Base-by-base conservation (phyloP, 2,329 filamentous ascomycete species). In the Phoma sp. region DNA sequence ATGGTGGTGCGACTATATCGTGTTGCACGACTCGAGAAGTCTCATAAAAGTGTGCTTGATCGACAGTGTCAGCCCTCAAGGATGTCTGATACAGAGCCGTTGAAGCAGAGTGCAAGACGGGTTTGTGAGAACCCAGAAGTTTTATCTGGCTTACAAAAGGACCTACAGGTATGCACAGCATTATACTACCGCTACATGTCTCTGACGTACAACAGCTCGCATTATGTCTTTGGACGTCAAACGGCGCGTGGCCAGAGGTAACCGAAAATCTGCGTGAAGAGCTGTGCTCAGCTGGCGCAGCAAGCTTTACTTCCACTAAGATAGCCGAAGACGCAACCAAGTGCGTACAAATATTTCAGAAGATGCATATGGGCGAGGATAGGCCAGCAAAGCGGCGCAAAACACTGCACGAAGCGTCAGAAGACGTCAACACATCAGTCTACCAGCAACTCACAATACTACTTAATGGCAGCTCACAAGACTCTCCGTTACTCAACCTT, bases 211-310 rank as follows among this genome's bases (percentile, higher is more conserved):
- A 4, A 7, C 40, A 75, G 72, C 61, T 72, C 42, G 63, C 68
- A 4, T 54, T 75, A 12, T 74, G 71, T 49, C 56, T 75, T 28
- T 75, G 71, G 71, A 73, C 67, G 1, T 51, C 55, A 6, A 61
- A 64, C 12, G 65, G 60, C 38, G 33, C 56, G 20, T 72, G 71
- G 71, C 62, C 70, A 15, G 33, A 47, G 12, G 58, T 64, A 14
- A 54, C 72, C 7, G 48, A 60, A 18, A 58, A 61, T 12, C 30
- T 71, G 10, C 65, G 68, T 7, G 52, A 56, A 30, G 57, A 57
- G 12, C 57, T 75, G 10, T 67, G 59, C 33, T 57, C 62, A 5
- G 57, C 65, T 42, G 54, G 49, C 2, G 47, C 53, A 7, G 37
- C 39, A 26, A 57, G 48, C 23, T 74, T 74, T 39, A 60, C 62